A percentile compares a stretch with the other conserved stretches of the same genome.
These are phyloP conservation scores for Colletotrichum sidae DNA, from an alignment of 2,329 filamentous ascomycete genomes.

Conservation along the genomic window DNA sequence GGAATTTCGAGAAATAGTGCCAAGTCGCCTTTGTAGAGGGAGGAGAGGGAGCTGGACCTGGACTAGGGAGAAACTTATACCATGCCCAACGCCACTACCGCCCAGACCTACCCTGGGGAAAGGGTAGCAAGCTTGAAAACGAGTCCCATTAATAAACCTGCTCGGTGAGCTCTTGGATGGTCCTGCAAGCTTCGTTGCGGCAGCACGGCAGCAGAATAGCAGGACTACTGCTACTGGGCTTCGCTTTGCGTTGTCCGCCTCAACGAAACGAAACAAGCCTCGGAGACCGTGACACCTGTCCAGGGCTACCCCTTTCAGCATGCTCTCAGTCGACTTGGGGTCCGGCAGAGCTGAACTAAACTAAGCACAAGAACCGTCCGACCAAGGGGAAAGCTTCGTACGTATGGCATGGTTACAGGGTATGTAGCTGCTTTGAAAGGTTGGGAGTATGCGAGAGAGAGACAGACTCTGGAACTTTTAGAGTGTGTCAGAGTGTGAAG, in stretches of 20 bases:
- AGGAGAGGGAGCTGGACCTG: constrained; percentile 1
- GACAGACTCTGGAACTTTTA: too few relatives aligned
- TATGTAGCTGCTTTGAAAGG: not conserved
- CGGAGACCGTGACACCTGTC: constrained; percentile 36
- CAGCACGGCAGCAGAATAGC: constrained; percentile 24
- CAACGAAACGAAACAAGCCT: constrained; percentile 38
- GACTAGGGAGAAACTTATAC: constrained; percentile 33
- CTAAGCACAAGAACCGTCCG: constrained; percentile 33
- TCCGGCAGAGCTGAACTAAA: constrained; percentile 15
- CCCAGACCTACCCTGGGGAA: constrained; percentile 29
- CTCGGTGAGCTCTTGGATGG: constrained; percentile 22
- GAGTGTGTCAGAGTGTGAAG: too few relatives aligned
- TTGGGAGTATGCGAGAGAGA: too few relatives aligned
- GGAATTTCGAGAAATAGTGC: constrained; percentile 29
- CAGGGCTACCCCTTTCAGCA: constrained; percentile 29
- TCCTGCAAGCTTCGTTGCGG: constrained; percentile 32
- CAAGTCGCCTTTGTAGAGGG: constrained; percentile 13
- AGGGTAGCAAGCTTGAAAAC: not conserved
- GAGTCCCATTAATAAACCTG: constrained; percentile 28
- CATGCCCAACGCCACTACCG: constrained; percentile 29
- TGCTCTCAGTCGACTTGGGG: constrained; percentile 26
- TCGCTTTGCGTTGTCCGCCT: constrained; percentile 36
- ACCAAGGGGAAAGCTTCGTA: constrained; percentile 8
- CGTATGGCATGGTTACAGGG: not conserved
- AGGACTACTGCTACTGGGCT: constrained; percentile 26